phyloP scores from a whole-genome alignment of 768 basidiomycete species.

The Favolaschia claudopus region DNA sequence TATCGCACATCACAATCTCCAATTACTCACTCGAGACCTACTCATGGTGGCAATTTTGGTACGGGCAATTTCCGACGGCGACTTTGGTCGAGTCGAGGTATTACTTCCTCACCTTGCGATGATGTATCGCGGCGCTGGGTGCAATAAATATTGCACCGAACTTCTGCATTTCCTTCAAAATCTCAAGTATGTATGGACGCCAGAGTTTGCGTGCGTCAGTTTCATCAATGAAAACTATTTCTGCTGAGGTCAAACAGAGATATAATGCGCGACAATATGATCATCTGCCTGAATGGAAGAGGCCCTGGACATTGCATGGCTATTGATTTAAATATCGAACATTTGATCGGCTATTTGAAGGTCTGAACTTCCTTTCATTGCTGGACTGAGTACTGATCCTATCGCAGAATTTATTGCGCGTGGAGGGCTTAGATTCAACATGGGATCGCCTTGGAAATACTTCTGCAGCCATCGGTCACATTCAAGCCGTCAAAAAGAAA shows the following conservation, averaged over 20 bases:
- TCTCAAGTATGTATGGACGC: slow-evolving; percentile 41
- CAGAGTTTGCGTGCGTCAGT: slow-evolving; percentile 24
- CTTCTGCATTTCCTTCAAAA: background rate
- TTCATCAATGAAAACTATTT: background rate
- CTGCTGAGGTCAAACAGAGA: background rate
- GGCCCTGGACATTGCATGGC: background rate
- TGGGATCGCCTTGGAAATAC: slow-evolving; percentile 44
- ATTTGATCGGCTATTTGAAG: too few relatives aligned
- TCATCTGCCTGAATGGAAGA: too few relatives aligned
- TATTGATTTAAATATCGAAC: background rate
- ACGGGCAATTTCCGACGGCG: slow-evolving; percentile 12
- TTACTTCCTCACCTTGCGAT: slow-evolving; percentile 3
- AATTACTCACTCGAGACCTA: slow-evolving; percentile 22
- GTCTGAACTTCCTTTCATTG: background rate
- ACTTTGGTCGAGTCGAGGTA: slow-evolving; percentile 4
- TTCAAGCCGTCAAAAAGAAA: slow-evolving; percentile 39
- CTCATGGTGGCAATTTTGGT: slow-evolving; percentile 21
- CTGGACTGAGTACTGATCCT: background rate
- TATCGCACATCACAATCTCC: slow-evolving; percentile 18
- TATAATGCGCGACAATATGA: background rate
- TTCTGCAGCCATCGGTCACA: slow-evolving; percentile 33
- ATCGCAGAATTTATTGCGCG: slow-evolving; percentile 23
- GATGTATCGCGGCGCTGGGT: slow-evolving; percentile 2
- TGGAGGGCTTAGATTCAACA: slow-evolving; percentile 38
- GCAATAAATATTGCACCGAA: slow-evolving; percentile 10